Percentiles rank a stretch among this genome's conserved stretches.
Evolutionary conservation across 768 basidiomycete genomes (phyloP).

Genomic region (Cantharellus cinnabarinus): DNA sequence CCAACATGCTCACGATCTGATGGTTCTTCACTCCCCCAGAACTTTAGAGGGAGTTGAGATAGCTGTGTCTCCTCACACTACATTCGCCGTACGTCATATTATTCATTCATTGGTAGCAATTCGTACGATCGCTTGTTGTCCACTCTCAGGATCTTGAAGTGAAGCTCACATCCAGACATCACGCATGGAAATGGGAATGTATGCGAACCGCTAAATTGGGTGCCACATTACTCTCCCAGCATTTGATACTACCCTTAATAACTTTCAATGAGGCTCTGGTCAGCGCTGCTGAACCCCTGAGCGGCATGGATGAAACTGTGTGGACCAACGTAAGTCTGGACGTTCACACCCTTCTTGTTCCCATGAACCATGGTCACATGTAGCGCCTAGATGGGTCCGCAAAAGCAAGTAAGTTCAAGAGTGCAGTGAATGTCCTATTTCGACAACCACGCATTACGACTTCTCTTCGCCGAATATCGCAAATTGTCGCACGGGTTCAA

Average conservation of each 20-base stretch:
- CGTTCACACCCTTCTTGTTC: neutral
- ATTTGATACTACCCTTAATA: constrained; percentile 4
- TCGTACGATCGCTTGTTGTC: too few relatives aligned
- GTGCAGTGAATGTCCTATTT: neutral
- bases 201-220: constrained; percentile 2
- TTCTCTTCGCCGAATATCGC: neutral
- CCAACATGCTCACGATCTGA: neutral
- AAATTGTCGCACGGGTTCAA: neutral
- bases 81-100: neutral
- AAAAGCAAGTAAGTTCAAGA: neutral
- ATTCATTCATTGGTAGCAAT: neutral
- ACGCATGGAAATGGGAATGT: constrained; percentile 5
- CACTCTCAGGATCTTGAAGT: constrained; percentile 5
- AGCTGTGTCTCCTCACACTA: neutral
- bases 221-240: constrained; percentile 1
- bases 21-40: constrained; percentile 1
- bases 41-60: neutral
- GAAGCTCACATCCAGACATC: neutral
- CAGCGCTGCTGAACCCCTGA: neutral
- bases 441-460: neutral
- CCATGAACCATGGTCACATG: neutral
- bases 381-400: neutral
- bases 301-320: neutral
- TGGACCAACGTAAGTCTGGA: neutral
- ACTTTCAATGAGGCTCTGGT: neutral